Evolutionary conservation across 352 stramenopile genomes (phyloP), one percentile per base, ranked within the genome.

Genomic region (Pythium myriotylum): DNA sequence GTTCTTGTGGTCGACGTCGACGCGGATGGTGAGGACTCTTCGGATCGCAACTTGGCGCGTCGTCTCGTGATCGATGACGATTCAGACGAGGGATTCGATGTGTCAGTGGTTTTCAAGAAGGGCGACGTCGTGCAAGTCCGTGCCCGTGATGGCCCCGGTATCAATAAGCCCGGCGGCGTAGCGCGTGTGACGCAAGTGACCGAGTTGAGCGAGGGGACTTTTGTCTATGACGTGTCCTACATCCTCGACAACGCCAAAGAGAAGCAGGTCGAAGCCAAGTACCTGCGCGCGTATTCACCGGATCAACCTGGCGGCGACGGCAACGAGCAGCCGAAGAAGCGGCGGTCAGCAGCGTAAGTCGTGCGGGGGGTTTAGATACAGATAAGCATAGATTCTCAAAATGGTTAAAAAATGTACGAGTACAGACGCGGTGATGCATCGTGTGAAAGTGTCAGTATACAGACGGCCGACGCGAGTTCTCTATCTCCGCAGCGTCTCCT

Each of bases 81-180:
- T 24, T 81, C 67, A 51, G 79, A 87, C 33, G 72, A 67, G 1
- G 53, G 39, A 8, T 49, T 32, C 5, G 48, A 68, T 13, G 67
- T 24, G 50, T 70, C 62, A 53, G 29, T 58, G 42, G 39, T 86
- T 20, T 90, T 89, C 41, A 53, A 61, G 26, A 74, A 84, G 37
- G 76, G 81, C 4, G 76, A 88, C 46, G 70, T 77, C 5, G 81
- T 92, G 14, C 59, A 79, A 20, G 81, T 92, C 12, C 54, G 81
- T 6, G 48, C 68, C 10, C 83, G 83, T 19, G 74, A 86, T 5
- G 84, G 83, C 70, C 58, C 68, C 29, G 81, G 81, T 4, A 76
- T 70, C 29, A 92, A 92, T 59, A 92, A 92, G 53, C 79, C 76
- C 17, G 84, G 84, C 5, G 84, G 84, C 23, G 84, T 92, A 22